phyloP scores from a whole-genome alignment of 2,329 filamentous ascomycete species.

The Aspergillus neoniger region DNA sequence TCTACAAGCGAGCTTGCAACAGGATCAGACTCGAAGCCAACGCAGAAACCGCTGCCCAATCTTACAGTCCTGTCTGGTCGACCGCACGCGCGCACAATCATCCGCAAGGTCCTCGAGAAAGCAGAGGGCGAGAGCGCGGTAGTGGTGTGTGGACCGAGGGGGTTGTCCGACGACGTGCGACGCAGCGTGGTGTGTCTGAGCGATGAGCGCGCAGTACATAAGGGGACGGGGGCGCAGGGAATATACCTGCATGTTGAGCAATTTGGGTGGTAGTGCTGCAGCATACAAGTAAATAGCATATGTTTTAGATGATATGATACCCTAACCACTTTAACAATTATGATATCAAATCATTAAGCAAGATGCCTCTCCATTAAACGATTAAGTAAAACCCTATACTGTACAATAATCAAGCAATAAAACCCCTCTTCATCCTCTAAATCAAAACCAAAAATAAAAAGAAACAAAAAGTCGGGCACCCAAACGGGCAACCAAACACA shows the following conservation, averaged over 20 bases:
- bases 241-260: conserved; percentile 62
- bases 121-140: conserved; percentile 64
- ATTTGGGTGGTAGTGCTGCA: conserved; percentile 48
- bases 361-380: no score
- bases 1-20: not conserved
- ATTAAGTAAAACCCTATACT: no score
- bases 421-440: no score
- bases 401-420: no score
- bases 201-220: conserved; percentile 67
- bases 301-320: not conserved
- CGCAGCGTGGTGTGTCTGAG: conserved; percentile 58
- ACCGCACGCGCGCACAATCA: conserved; percentile 54
- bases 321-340: no score
- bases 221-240: conserved; percentile 66
- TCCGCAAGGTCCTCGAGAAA: conserved; percentile 58
- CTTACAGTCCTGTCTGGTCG: conserved; percentile 51
- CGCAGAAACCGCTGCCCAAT: not conserved
- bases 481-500: not conserved
- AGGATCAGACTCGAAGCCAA: not conserved
- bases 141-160: conserved; percentile 61
- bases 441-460: no score
- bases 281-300: not conserved
- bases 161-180: conserved; percentile 58
- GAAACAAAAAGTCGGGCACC: not conserved
- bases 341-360: not conserved